phyloP scores from a whole-genome alignment of 176 grass and related monocot genomes.

The Calamus simplicifolius region DNA sequence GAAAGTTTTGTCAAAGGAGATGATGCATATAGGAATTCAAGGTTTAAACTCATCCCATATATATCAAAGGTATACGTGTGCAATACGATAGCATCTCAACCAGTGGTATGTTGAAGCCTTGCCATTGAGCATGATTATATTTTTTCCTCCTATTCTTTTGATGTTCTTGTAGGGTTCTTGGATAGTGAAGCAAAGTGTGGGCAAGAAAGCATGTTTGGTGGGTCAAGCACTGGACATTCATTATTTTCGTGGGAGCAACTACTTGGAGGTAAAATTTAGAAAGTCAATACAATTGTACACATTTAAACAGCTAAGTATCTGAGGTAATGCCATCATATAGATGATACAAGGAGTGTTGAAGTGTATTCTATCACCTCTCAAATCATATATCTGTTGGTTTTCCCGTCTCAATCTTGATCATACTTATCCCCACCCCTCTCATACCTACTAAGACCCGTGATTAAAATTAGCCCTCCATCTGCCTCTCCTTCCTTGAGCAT shows the following conservation, averaged over 20 bases:
- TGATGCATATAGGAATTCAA: slow-evolving; percentile 93
- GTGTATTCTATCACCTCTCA: too few relatives aligned
- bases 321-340: too few relatives aligned
- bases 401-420: too few relatives aligned
- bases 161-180: slow-evolving; percentile 67
- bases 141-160: background rate
- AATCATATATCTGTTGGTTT: too few relatives aligned
- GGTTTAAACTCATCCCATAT: slow-evolving; percentile 99
- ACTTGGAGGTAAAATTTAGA: slow-evolving; percentile 21
- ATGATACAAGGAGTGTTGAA: too few relatives aligned
- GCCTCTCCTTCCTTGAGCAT: too few relatives aligned
- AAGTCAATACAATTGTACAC: background rate
- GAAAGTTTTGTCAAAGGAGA: slow-evolving; percentile 91
- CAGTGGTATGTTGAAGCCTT: background rate
- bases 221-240: slow-evolving; percentile 92
- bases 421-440: too few relatives aligned
- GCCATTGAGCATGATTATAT: background rate
- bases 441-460: too few relatives aligned
- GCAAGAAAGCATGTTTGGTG: slow-evolving; percentile 93
- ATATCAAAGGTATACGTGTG: slow-evolving; percentile 59
- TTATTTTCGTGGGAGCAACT: slow-evolving; percentile 94
- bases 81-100: background rate
- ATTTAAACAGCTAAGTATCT: too few relatives aligned
- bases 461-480: too few relatives aligned
- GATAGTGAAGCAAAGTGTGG: slow-evolving; percentile 99